These are phyloP conservation scores for Cicer arietinum DNA, from an alignment of 306 rosid genomes.

Conservation along the genomic window DNA sequence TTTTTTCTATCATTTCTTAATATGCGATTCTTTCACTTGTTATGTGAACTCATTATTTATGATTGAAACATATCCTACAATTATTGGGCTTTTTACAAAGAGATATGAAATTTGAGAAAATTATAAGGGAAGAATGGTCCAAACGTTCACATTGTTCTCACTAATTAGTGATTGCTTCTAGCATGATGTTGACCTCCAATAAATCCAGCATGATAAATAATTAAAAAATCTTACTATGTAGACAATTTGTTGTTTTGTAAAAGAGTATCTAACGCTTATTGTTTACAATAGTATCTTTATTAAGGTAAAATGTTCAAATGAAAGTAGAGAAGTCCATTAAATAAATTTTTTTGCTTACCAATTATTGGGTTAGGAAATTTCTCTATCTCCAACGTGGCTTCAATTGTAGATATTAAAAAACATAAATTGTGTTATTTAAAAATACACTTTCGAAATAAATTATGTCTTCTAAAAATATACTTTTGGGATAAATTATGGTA, in stretches of 20 bases:
- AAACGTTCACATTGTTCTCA: conserved; percentile 39
- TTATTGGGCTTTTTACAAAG: conserved; percentile 10
- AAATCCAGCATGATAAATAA: not conserved
- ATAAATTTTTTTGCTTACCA: conserved; percentile 13
- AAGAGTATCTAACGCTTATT: not conserved
- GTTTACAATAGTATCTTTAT: not conserved
- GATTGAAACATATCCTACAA: conserved; percentile 31
- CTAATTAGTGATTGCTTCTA: conserved; percentile 19
- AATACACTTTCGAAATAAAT: no score
- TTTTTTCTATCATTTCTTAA: conserved; percentile 16
- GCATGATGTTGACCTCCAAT: conserved; percentile 31
- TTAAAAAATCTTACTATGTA: not conserved
- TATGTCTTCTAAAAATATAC: no score
- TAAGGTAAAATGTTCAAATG: not conserved
- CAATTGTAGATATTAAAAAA: no score
- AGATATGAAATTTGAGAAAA: not conserved
- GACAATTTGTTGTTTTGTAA: not conserved
- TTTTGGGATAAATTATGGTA: no score
- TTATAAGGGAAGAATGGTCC: not conserved
- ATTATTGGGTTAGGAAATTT: not conserved
- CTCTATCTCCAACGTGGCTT: no score
- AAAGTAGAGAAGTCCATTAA: not conserved
- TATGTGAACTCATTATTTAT: conserved; percentile 8
- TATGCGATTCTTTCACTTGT: conserved; percentile 26
- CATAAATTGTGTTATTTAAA: no score